Base-by-base conservation (phyloP, 2,329 filamentous ascomycete genomes). In the Tolypocladium ophioglossoides region DNA sequence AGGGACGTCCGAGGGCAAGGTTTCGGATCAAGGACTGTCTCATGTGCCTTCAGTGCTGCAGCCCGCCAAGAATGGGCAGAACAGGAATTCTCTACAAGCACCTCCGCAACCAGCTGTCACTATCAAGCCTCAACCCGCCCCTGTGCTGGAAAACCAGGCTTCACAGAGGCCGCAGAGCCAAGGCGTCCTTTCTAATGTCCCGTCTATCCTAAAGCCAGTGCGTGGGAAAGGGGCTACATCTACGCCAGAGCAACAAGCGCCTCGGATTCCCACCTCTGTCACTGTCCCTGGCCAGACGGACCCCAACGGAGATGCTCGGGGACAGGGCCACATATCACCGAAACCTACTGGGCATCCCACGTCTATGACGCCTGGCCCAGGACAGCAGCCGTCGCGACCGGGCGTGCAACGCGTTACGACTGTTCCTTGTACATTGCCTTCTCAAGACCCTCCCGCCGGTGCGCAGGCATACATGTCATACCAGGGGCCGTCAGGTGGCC, bases 131-230 rank as follows among this genome's bases (percentile, higher is more conserved):
- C 41, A 18, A 22, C 34, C 35, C 12, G 14, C 27, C 3, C 35
- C 18, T 37, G 30, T 20, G 22, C 14, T 18, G 20, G 47, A 14
- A 35, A 12, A 44, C n/a, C 20, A 35, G 24, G 48, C 10, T 27
- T 24, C 38, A 22, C 48, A 39, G n/a, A 47, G 34, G 14, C 2
- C 18, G 18, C 40, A 41, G 6, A 39, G 30, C 35, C 40, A 34
- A 9, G 37, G 22, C 24, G 50, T 6, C 14, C n/a, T 58, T 20
- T 50, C 56, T n/a, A 56, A 57, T 22, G 50, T 58, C 37, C 57
- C 60, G 14, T 61, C 57, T 32, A 47, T 59, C n/a, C 52, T 61
- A 9, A 53, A 51, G 38, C 60, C 60, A 18, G 59, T 55, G 16
- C 57, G 55, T 10, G 59, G 56, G 30, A 55, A 44, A 34, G 30